Evolutionary conservation across 208 protist species (phyloP).

Genomic region (Blastocrithidia nonstop): DNA sequence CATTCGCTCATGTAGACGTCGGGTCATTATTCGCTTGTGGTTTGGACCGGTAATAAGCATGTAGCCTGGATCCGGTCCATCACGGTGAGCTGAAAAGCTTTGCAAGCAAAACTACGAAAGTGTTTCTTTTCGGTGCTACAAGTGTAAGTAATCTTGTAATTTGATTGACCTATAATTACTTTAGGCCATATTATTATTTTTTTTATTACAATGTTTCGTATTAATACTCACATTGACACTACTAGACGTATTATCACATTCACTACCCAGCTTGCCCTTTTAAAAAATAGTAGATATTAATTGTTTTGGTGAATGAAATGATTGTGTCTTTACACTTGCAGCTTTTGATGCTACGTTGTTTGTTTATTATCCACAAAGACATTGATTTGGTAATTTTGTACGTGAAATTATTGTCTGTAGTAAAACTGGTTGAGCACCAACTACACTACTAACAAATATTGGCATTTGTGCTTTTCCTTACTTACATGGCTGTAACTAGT

Average conservation of each 20-base stretch:
- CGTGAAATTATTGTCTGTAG: constrained; percentile 5
- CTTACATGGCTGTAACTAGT: not conserved
- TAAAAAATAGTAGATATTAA: no score
- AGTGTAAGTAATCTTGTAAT: not conserved
- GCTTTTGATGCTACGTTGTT: no score
- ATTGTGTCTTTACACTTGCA: no score
- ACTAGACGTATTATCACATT: no score
- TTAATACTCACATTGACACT: no score
- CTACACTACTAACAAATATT: constrained; percentile 17
- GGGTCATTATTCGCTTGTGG: constrained; percentile 61
- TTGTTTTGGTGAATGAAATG: no score
- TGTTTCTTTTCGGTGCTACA: not conserved
- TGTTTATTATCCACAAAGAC: no score
- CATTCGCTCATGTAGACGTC: constrained; percentile 23
- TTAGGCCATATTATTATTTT: not conserved
- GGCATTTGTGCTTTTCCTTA: not conserved
- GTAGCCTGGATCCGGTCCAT: constrained; percentile 26
- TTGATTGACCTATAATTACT: not conserved
- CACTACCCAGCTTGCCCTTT: no score
- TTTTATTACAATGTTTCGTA: no score
- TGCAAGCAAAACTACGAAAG: constrained; percentile 41
- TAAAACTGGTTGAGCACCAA: constrained; percentile 15
- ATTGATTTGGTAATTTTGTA: no score
- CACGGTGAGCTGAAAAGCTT: constrained; percentile 17
- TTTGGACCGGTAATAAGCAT: constrained; percentile 74